phyloP scores from a whole-genome alignment of 768 basidiomycete species.

The Suillus discolor region DNA sequence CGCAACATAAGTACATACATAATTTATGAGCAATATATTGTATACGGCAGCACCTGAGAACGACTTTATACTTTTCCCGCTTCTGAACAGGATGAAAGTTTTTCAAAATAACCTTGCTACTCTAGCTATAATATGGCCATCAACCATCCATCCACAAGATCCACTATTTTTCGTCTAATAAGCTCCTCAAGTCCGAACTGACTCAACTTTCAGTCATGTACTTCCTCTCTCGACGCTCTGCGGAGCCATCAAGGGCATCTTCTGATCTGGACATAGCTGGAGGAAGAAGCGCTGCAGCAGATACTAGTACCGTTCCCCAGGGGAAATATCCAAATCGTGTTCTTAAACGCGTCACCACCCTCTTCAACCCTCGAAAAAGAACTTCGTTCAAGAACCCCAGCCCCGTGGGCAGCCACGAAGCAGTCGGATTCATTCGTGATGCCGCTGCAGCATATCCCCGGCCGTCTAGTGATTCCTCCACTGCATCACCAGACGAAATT shows the following conservation, averaged over 20 bases:
- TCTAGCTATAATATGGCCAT: background rate
- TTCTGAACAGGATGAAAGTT: background rate
- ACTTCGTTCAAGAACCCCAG: slow-evolving; percentile 16
- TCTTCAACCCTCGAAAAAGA: slow-evolving; percentile 29
- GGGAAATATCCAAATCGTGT: slow-evolving; percentile 29
- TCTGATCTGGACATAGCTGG: slow-evolving; percentile 12
- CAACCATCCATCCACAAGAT: background rate
- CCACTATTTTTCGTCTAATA: background rate
- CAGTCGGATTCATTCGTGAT: slow-evolving; percentile 22
- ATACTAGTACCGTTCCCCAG: slow-evolving; percentile 14
- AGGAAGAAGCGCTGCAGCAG: slow-evolving; percentile 6
- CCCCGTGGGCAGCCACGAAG: slow-evolving; percentile 6
- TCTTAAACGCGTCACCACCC: slow-evolving; percentile 29
- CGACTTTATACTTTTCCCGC: background rate
- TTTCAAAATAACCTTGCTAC: background rate
- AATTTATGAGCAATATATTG: background rate
- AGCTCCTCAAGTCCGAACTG: background rate
- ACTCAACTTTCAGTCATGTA: slow-evolving; percentile 20
- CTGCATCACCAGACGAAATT: slow-evolving; percentile 32
- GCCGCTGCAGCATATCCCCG: slow-evolving; percentile 21
- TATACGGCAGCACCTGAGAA: slow-evolving; percentile 6
- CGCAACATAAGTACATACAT: background rate
- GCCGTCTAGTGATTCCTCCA: slow-evolving; percentile 23
- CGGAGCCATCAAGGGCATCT: slow-evolving; percentile 22
- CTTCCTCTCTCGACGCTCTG: slow-evolving; percentile 32